Evolutionary conservation across 139 green algal species (phyloP).

Genomic region (Chlorella sp.): DNA sequence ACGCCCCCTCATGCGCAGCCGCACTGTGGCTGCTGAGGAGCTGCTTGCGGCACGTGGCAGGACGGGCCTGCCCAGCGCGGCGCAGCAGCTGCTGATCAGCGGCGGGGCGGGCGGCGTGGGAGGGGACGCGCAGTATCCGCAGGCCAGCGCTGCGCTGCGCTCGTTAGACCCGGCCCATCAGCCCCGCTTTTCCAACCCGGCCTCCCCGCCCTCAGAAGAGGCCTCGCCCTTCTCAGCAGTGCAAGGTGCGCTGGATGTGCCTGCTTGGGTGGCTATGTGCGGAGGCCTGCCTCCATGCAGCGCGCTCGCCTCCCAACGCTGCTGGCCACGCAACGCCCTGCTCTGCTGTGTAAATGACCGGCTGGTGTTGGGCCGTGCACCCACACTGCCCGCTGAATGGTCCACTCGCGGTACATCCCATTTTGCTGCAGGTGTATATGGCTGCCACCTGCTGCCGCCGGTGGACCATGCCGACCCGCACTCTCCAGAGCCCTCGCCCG

Average conservation of each 20-base stretch:
- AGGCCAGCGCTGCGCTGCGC: not conserved
- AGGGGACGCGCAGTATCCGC: not conserved
- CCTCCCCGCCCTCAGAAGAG: not conserved
- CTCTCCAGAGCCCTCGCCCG: not conserved
- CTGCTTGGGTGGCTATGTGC: not conserved
- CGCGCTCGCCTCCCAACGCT: too few species aligned
- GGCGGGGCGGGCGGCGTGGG: not conserved
- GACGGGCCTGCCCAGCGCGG: not conserved
- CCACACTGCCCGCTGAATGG: too few species aligned
- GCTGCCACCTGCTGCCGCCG: slow-evolving; percentile 33
- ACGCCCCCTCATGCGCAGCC: not conserved
- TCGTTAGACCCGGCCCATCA: not conserved
- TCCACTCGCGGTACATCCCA: too few species aligned
- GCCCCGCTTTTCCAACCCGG: not conserved
- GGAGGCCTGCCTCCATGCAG: too few species aligned
- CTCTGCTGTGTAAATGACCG: too few species aligned
- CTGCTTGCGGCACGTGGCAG: not conserved
- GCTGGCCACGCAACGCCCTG: too few species aligned
- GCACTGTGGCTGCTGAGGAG: not conserved
- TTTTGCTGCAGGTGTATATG: slow-evolving; percentile 3
- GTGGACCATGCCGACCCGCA: not conserved
- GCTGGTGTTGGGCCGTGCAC: too few species aligned
- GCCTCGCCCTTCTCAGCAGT: slow-evolving; percentile 9
- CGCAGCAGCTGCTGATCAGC: slow-evolving; percentile 1
- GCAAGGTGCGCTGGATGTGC: not conserved